Conservation (phyloP, 2,329 filamentous ascomycete species). For the Zymoseptoria tritici region DNA sequence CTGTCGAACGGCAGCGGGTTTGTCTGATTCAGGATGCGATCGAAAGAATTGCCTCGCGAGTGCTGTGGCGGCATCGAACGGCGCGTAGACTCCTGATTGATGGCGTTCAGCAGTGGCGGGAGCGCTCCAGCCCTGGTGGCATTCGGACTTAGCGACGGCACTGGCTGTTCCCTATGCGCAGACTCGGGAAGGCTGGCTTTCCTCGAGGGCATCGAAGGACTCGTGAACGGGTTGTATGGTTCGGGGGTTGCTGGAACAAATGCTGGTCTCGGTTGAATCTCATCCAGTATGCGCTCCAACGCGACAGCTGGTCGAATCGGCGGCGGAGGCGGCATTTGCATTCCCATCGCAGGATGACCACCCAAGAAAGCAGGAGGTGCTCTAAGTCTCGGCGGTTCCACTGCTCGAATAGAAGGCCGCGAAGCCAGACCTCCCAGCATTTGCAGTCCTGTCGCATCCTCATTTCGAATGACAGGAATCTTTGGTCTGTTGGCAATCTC, state of each 20-base stretch:
- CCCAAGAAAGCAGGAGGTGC: conserved; percentile 3
- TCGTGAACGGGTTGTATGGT: not conserved
- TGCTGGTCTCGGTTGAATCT: not conserved
- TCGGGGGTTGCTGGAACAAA: not conserved
- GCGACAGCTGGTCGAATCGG: conserved; percentile 2
- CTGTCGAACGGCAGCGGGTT: not conserved
- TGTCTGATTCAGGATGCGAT: not conserved
- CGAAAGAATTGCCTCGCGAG: not conserved
- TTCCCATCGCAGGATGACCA: conserved; percentile 2
- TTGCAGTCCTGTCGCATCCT: conserved; percentile 34
- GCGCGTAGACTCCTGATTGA: not conserved
- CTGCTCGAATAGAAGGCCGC: conserved; percentile 14
- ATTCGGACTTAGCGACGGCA: conserved; percentile 1
- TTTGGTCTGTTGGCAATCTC: conserved; percentile 12
- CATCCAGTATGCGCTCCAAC: conserved; percentile 2
- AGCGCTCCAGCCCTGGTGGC: not conserved
- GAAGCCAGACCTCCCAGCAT: conserved; percentile 23
- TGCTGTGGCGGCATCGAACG: not conserved
- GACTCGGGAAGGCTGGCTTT: not conserved
- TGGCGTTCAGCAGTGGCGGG: not conserved
- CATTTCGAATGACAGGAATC: conserved; percentile 31
- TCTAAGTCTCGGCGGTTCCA: not conserved
- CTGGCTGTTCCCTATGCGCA: conserved; percentile 3
- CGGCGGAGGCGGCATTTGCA: conserved; percentile 10
- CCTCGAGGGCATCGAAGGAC: not conserved